Evolutionary conservation across 768 basidiomycete genomes (phyloP).

Genomic region (Kwoniella newhampshirensis): DNA sequence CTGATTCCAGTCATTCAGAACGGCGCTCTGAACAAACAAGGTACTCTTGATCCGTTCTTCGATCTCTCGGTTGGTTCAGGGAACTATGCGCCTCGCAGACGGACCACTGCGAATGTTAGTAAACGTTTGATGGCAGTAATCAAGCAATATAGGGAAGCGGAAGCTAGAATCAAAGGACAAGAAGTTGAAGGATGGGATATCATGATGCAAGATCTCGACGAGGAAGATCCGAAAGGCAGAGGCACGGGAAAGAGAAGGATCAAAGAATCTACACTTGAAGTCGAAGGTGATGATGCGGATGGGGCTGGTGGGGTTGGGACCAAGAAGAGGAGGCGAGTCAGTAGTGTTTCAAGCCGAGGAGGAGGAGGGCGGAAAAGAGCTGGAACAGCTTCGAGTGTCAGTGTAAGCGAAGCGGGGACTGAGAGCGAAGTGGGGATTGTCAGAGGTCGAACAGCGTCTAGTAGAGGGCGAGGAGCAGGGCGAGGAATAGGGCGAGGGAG

Average conservation of each 20-base stretch:
- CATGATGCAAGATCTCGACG: conserved; percentile 50
- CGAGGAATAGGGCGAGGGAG: conserved; percentile 4
- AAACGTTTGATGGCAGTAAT: conserved; percentile 69
- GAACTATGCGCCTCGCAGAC: conserved; percentile 71
- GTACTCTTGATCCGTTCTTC: conserved; percentile 72
- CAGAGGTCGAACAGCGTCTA: conserved; percentile 7
- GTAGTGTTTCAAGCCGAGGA: conserved; percentile 5
- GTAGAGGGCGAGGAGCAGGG: conserved; percentile 2
- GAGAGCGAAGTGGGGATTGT: conserved; percentile 3
- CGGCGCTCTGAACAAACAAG: conserved; percentile 71
- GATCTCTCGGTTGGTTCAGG: conserved; percentile 68
- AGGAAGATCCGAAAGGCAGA: conserved; percentile 43
- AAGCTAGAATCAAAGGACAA: conserved; percentile 34
- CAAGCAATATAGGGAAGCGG: conserved; percentile 50
- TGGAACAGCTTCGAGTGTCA: conserved; percentile 8
- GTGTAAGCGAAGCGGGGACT: conserved; percentile 1
- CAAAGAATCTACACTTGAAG: neutral
- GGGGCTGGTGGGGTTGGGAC: conserved; percentile 9
- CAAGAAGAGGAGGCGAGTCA: conserved; percentile 16
- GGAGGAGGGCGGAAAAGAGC: conserved; percentile 11
- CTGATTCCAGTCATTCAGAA: conserved; percentile 59
- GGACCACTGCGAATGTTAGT: conserved; percentile 73
- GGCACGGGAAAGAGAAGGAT: conserved; percentile 34
- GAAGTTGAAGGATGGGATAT: conserved; percentile 39
- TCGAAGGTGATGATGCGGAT: conserved; percentile 3